Conservation (phyloP, 2,329 filamentous ascomycete genomes). For the Beauveria sp. region DNA sequence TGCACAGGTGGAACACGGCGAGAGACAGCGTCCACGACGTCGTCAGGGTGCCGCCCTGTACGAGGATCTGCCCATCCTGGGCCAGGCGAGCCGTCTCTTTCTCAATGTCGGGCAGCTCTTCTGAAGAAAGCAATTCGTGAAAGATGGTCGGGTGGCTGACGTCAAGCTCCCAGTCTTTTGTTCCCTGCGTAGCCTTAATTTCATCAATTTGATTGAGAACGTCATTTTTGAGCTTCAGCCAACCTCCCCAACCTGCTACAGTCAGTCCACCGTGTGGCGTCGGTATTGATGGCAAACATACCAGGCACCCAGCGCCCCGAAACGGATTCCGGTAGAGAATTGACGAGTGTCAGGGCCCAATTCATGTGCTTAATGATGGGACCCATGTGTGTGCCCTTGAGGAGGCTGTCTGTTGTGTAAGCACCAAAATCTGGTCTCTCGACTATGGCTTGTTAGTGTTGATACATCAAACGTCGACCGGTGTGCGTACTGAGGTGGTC, state of each 20-base stretch:
- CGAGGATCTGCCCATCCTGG: constrained; percentile 32
- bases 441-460: constrained; percentile 17
- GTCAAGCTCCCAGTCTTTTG: constrained; percentile 26
- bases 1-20: constrained; percentile 28
- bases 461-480: neutral
- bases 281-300: constrained; percentile 13
- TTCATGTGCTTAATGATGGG: constrained; percentile 29
- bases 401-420: constrained; percentile 27
- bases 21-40: constrained; percentile 30
- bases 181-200: constrained; percentile 27
- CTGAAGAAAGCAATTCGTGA: constrained; percentile 25
- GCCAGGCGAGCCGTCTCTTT: constrained; percentile 27
- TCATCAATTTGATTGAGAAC: constrained; percentile 28
- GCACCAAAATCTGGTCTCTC: constrained; percentile 28
- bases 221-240: constrained; percentile 32
- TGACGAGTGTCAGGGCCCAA: constrained; percentile 28
- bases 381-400: constrained; percentile 31
- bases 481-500: constrained; percentile 22
- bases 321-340: constrained; percentile 27
- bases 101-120: constrained; percentile 24
- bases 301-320: constrained; percentile 27
- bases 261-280: constrained; percentile 16
- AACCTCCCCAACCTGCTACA: constrained; percentile 27
- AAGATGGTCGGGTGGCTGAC: constrained; percentile 30
- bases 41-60: constrained; percentile 33